Base-by-base conservation (phyloP, 1,284 basidiomycete genomes). In the Trichosporon inkin region DNA sequence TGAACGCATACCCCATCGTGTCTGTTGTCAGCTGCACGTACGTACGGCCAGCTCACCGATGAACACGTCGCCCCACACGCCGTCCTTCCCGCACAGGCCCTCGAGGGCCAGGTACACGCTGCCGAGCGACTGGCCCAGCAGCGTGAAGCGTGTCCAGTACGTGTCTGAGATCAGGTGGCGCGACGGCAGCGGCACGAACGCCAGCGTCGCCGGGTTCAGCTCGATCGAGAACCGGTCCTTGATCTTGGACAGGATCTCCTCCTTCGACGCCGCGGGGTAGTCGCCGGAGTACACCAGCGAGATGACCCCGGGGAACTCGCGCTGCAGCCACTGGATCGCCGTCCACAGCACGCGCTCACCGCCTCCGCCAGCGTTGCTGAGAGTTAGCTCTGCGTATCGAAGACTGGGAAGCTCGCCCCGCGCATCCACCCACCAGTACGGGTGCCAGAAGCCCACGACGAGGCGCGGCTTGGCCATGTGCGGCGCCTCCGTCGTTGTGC, bases 1-100 rank as follows among this genome's bases (percentile, higher is more conserved):
- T 90, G 71, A 98, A 98, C 0, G 92, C 92, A 71, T 96, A 97
- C 22, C 96, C 95, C 93, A 98, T 98, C 0, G 94, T 93, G 74
- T 99, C 94, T 95, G 66, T 3, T 6, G 44, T 62, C 47, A 61
- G 39, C 53, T 19, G 14, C 8, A 24, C 22, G 10, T 39, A 20
- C 10, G 3, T 17, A 1, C 0, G 0, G 5, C 2, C 5, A 34
- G 65, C 82, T 60, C 54, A 92, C 92, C 93, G 54, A 99, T 88
- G 78, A 87, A 99, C 10, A 96, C 80, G 76, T 99, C 92, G 0
- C 75, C 74, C 78, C 78, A 79, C 1, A 78, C 22, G 1, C 74
- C 76, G 10, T 74, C 65, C 34, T 61, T 64, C 1, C 74, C 71
- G 53, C 81, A 22, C 79, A 81, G 81, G 0, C 66, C 75, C 74